phyloP scores from a whole-genome alignment of 495 filamentous ascomycete genomes.

The Podospora fimiseda region DNA sequence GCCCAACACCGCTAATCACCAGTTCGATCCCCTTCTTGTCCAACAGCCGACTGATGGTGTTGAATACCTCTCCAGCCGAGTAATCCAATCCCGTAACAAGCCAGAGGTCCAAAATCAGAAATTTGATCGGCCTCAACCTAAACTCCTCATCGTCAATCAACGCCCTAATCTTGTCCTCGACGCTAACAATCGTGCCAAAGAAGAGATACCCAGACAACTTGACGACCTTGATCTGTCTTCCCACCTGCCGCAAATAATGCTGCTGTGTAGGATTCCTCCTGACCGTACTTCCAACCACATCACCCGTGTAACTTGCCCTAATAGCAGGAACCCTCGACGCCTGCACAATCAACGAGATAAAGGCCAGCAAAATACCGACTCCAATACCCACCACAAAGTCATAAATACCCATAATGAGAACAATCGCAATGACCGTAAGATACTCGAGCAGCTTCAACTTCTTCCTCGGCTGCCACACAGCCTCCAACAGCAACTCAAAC shows the following conservation, averaged over 20 bases:
- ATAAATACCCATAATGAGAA: constrained; percentile 90
- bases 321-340: constrained; percentile 83
- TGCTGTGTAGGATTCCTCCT: constrained; percentile 84
- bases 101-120: constrained; percentile 80
- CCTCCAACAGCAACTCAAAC: constrained; percentile 82
- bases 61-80: constrained; percentile 91
- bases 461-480: constrained; percentile 79
- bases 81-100: constrained; percentile 92
- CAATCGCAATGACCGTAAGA: constrained; percentile 85
- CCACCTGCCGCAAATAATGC: constrained; percentile 75
- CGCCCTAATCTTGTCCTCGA: constrained; percentile 77
- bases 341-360: constrained; percentile 83
- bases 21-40: constrained; percentile 65
- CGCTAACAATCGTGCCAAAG: constrained; percentile 92
- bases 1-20: constrained; percentile 70
- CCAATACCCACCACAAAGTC: constrained; percentile 94
- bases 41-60: constrained; percentile 79
- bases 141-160: constrained; percentile 80
- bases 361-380: constrained; percentile 85
- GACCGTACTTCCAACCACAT: constrained; percentile 84
- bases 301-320: constrained; percentile 77
- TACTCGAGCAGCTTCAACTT: constrained; percentile 84
- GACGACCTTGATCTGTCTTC: constrained; percentile 78
- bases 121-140: constrained; percentile 68
- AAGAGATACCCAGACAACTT: constrained; percentile 91